Percentiles rank a stretch among this genome's conserved stretches.
Conservation (phyloP, 2,329 filamentous ascomycete species). For the Fusarium luffae region DNA sequence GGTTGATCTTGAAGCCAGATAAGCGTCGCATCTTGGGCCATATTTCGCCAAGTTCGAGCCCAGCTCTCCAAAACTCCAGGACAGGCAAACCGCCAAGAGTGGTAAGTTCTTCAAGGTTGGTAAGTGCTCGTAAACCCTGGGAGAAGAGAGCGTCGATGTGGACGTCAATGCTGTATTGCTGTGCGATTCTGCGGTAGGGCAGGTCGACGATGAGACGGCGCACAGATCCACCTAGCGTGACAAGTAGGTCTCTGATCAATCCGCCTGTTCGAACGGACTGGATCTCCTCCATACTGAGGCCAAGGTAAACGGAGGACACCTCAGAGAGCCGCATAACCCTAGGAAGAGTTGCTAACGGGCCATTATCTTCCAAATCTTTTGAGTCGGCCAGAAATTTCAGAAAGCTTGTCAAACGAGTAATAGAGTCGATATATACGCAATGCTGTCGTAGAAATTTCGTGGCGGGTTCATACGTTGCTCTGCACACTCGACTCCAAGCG, state of each 20-base stretch:
- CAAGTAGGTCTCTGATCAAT: slow-evolving; percentile 11
- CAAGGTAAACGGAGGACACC: slow-evolving; percentile 26
- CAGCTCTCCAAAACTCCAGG: slow-evolving; percentile 26
- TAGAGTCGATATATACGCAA: slow-evolving; percentile 18
- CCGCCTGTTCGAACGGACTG: neutral
- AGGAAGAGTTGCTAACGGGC: neutral
- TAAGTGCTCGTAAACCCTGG: slow-evolving; percentile 3
- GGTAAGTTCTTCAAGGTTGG: slow-evolving; percentile 29
- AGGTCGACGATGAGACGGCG: slow-evolving; percentile 30
- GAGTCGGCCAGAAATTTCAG: slow-evolving; percentile 1
- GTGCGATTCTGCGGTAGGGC: slow-evolving; percentile 15
- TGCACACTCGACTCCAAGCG: slow-evolving; percentile 26
- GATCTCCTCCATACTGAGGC: slow-evolving; percentile 4
- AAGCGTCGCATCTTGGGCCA: slow-evolving; percentile 28
- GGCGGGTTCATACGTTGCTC: slow-evolving; percentile 19
- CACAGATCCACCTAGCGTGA: slow-evolving; percentile 9
- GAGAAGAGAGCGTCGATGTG: neutral
- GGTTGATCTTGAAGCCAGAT: slow-evolving; percentile 29
- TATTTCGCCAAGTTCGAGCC: neutral
- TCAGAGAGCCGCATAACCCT: neutral
- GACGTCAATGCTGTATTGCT: slow-evolving; percentile 5
- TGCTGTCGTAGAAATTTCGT: slow-evolving; percentile 20
- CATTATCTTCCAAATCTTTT: neutral
- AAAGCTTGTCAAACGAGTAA: slow-evolving; percentile 8
- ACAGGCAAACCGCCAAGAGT: slow-evolving; percentile 23